Base-by-base conservation (phyloP, 768 basidiomycete species). In the Kockovaella imperatae region DNA sequence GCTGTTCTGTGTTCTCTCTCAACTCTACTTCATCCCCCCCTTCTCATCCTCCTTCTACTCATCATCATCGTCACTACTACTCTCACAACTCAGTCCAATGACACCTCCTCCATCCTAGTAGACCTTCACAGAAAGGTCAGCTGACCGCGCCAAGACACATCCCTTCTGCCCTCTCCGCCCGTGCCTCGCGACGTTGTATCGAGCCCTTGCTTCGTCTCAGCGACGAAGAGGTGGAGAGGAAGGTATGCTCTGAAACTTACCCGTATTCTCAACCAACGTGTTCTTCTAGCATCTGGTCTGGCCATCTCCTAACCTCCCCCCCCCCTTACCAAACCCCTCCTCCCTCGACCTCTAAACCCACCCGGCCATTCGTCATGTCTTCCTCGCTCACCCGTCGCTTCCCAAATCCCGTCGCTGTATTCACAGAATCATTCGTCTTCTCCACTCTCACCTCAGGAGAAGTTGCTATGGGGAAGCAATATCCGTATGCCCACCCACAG, bases 381-480 rank as follows among this genome's bases (percentile, higher is more conserved):
- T 32, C 31, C 13, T 43, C 46, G 49, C 40, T 53, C 17, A 32
- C 20, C 14, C 38, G 56, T 28, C 10, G 38, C 3, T 62, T 67
- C 34, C 62, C 65, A 1, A 53, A 55, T 35, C 50, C 49, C 4
- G 53, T 62, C 29, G 65, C 65, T 1, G 45, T 60, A 7, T 67
- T 57, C 49, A 50, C 45, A 25, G 54, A 64, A 6, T 28, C 44
- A 10, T 62, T 67, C 44, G 34, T 61, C 38, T 67, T 67, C 54
- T 64, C 65, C 21, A 61, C 62, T 1, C 47, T 67, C 7, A 38
- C 47, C 1, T 21, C 17, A 7, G 30, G 34, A n/a, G 54, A 67
- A n/a, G 53, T 61, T 13, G 15, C 13, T 6, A 43, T 45, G 17
- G 54, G 57, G 50, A 18, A 21, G 17, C 42, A 43, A 18, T 26